Percentiles rank a stretch among this genome's conserved stretches.
These are phyloP conservation scores for Cercospora sp. DNA, from an alignment of 2,329 filamentous ascomycete genomes.

Conservation along the genomic window DNA sequence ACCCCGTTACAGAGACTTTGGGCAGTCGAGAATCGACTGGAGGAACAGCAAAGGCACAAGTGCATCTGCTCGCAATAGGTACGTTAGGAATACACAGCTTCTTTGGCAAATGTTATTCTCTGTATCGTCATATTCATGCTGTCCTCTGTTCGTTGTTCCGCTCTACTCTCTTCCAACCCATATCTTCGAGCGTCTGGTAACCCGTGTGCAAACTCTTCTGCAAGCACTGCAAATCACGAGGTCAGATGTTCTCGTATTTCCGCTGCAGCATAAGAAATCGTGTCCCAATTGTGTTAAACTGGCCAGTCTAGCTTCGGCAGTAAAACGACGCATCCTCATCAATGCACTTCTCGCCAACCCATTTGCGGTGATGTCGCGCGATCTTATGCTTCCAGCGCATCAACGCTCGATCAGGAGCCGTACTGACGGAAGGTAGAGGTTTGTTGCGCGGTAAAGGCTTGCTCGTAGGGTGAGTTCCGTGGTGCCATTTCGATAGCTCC, in stretches of 20 bases:
- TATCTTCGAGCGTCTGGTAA: neutral
- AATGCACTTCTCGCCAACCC: neutral
- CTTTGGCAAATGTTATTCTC: neutral
- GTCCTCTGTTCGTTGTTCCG: neutral
- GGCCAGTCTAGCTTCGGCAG: neutral
- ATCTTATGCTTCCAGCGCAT: conserved; percentile 9
- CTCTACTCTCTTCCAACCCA: neutral
- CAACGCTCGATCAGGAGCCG: conserved; percentile 6
- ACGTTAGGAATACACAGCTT: neutral
- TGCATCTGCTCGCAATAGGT: neutral
- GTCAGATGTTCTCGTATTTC: neutral
- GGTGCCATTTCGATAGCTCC: neutral
- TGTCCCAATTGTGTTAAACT: neutral
- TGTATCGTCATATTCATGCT: neutral
- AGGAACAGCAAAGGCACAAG: neutral
- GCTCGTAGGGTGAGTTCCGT: neutral
- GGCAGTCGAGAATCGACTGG: neutral
- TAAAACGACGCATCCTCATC: neutral
- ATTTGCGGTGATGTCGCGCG: conserved; percentile 3
- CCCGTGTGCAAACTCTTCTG: neutral
- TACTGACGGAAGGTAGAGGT: conserved; percentile 4
- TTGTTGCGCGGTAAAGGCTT: conserved; percentile 6
- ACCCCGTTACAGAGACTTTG: neutral
- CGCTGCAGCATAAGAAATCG: neutral
- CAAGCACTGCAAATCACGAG: neutral